phyloP scores from a whole-genome alignment of 495 filamentous ascomycete species.

The Hypoxylon perforatum region DNA sequence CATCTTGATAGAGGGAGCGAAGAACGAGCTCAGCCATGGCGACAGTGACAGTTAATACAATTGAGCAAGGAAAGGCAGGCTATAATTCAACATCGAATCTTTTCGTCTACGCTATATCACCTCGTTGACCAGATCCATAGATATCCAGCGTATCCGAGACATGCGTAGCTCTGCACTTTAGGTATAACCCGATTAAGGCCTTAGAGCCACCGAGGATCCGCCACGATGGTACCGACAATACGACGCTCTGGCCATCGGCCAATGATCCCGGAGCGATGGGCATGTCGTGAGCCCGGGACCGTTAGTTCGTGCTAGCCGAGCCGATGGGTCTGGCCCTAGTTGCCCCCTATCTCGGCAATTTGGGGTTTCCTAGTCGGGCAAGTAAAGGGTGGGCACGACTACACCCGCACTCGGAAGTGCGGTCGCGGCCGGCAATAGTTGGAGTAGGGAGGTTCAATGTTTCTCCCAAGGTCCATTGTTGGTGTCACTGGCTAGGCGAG shows the following conservation, averaged over 20 bases:
- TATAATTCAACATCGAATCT: background rate
- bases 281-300: background rate
- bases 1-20: background rate
- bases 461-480: too few species aligned
- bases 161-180: background rate
- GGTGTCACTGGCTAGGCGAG: too few species aligned
- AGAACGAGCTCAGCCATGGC: conserved; percentile 6
- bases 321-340: background rate
- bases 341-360: background rate
- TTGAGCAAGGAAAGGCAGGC: background rate
- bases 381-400: background rate
- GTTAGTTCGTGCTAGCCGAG: background rate
- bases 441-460: background rate
- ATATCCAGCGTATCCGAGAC: background rate
- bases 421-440: background rate
- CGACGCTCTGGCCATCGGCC: background rate
- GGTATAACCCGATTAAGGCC: background rate
- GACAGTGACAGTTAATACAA: background rate
- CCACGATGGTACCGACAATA: background rate
- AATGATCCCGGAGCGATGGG: background rate
- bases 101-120: background rate
- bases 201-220: background rate
- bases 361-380: conserved; percentile 6
- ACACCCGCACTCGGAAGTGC: background rate
- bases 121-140: background rate